Base-by-base conservation (phyloP, 1,139 yeast species). In the Kodamaea anthophila region DNA sequence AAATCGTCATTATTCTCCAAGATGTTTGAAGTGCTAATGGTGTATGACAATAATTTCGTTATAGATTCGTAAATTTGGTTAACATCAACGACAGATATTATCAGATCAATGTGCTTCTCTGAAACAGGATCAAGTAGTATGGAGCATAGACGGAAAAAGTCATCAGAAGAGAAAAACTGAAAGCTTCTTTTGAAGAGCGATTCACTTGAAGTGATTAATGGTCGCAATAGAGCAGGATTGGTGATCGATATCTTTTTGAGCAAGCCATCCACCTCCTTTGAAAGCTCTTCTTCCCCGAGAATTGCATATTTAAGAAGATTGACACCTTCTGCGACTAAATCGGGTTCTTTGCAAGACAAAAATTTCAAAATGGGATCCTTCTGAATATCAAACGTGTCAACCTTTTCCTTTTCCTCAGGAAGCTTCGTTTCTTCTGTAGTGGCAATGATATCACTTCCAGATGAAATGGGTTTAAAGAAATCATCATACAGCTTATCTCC, bases 221-320 rank as follows among this genome's bases (percentile, higher is more conserved):
- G 66, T 23, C 38, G 38, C 21, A 65, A 44, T 4, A 54, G 33
- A 9, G 41, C 38, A 3, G 65, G 62, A 28, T 60, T 46, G 15
- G 48, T 35, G 5, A 55, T 42, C 1, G 69, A 59, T 5, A 63
- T 51, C 10, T 39, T 46, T 21, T 42, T 44, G 6, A 64, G 39
- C 9, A 50, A 40, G 0, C 29, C 32, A 18, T 41, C 44, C 2
- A 59, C 39, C 22, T 53, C 58, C 2, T 34, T 23, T 0, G 65
- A 47, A 15, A 62, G 39, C 9, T 53, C 58, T 36, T 65, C 71
- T 18, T 58, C 56, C 1, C 57, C 59, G 29, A 60, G 46, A 4
- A 66, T 53, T 2, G 72, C 70, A 42, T 54, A 60, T 26, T 55
- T 59, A 23, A 65, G 49, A 14, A 64, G 44, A 30, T 49, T 52